A percentile compares a stretch with the other conserved stretches of the same genome.
These are phyloP conservation scores for Ganoderma lingzhi DNA, from an alignment of 1,284 basidiomycete species.

Conservation along the genomic window DNA sequence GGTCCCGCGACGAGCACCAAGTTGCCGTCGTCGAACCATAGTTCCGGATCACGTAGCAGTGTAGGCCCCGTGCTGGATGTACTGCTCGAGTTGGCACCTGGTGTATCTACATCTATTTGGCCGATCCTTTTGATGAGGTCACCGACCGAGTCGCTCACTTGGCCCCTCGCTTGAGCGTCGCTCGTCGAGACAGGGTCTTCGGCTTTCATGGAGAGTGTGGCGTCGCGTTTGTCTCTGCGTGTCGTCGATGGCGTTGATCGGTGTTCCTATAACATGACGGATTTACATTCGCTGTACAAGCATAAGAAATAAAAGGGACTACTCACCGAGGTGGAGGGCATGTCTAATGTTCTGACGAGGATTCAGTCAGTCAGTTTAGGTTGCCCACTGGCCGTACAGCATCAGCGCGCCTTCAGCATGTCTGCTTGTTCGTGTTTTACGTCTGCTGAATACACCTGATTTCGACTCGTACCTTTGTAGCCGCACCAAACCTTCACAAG, in stretches of 20 bases:
- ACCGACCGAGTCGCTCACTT: background rate
- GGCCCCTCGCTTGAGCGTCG: background rate
- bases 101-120: background rate
- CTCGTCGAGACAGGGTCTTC: background rate
- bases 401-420: background rate
- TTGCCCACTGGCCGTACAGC: background rate
- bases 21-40: conserved; percentile 39
- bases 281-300: background rate
- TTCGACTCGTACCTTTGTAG: background rate
- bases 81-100: background rate
- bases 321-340: background rate
- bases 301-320: background rate
- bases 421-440: background rate
- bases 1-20: conserved; percentile 30
- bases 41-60: conserved; percentile 16
- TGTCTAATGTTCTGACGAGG: background rate
- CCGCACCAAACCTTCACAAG: background rate
- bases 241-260: background rate
- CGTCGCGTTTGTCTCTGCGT: conserved; percentile 3
- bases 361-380: background rate
- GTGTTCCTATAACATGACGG: background rate
- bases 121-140: background rate
- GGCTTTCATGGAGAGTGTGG: background rate
- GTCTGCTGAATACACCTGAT: background rate
- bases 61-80: background rate